Base-by-base conservation (phyloP, 768 basidiomycete genomes). In the Calocybe cyanea region DNA sequence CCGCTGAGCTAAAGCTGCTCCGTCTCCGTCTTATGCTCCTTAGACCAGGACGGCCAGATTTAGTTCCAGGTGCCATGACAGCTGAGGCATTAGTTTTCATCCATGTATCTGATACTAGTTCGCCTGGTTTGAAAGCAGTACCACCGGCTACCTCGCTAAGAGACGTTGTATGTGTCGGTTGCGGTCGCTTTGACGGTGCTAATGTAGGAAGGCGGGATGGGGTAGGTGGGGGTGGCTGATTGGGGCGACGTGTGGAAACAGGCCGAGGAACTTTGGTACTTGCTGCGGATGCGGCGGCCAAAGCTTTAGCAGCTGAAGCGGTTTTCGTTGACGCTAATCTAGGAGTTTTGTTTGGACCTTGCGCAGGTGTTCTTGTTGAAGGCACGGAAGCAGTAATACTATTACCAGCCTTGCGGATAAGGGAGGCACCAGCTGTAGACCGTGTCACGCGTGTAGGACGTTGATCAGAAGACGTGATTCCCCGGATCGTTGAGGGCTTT, bases 1-100 rank as follows among this genome's bases (percentile, higher is more conserved):
- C 90, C 3, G 86, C 89, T 45, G 83, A 74, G 60, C 91, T 92
- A 64, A 92, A 92, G 57, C 91, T 92, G 59, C 90, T 92, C 48
- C 90, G 73, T 58, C 90, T 70, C 50, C 87, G 76, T 52, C 88
- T 75, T 40, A 89, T 78, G 34, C 71, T 84, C 42, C 90, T 75
- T 50, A 90, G 66, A 1, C 83, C 81, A 7, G 90, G 90, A 31
- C 88, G 79, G 51, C 78, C 83, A 1, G 81, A 74, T 62, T 87
- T 91, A 31, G 81, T 77, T 13, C 77, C 78, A 15, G 86, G 82
- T 11, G 81, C 78, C 32, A 92, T 84, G 28, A 90, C 81, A 2
- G 81, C 78, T 43, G 73, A 75, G 1, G 73, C 73, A 58, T 85
- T 83, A 32, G 79, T 80, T 52, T 78, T 84, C 70, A 92, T 87